These are phyloP conservation scores for Pichia nanzhaoensis DNA, from an alignment of 805 yeast species.

Conservation along the genomic window DNA sequence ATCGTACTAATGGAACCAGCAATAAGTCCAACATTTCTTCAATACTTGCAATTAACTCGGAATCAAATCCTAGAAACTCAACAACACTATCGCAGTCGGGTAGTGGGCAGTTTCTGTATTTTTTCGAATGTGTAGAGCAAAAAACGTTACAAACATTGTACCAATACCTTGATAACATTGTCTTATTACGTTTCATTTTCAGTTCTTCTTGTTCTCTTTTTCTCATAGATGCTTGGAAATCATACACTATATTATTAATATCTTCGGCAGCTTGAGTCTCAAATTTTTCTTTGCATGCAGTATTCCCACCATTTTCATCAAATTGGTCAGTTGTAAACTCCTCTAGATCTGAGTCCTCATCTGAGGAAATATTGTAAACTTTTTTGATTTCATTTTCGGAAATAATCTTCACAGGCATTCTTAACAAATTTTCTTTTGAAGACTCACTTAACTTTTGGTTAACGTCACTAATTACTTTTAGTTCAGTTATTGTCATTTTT, in stretches of 20 bases:
- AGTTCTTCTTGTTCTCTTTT: conserved; percentile 20
- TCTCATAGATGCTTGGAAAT: conserved; percentile 20
- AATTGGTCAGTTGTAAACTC: conserved; percentile 7
- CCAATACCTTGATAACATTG: conserved; percentile 35
- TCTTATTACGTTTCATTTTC: conserved; percentile 19
- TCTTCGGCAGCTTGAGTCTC: neutral
- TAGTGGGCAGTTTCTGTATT: conserved; percentile 74
- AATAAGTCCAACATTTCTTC: conserved; percentile 22
- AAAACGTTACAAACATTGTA: conserved; percentile 39
- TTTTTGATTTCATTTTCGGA: conserved; percentile 20
- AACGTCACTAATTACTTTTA: conserved; percentile 27
- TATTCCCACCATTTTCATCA: conserved; percentile 2
- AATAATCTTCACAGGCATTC: neutral
- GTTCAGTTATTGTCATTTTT: conserved; percentile 37
- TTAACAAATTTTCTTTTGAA: neutral
- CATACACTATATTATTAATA: conserved; percentile 11
- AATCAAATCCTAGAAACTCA: conserved; percentile 28
- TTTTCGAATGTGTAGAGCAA: conserved; percentile 43
- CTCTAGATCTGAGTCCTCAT: conserved; percentile 4
- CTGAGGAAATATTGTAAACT: conserved; percentile 14
- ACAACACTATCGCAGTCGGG: conserved; percentile 68
- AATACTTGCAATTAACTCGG: conserved; percentile 21
- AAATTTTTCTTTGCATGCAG: conserved; percentile 10
- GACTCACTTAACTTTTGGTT: conserved; percentile 1
- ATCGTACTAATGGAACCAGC: conserved; percentile 60